A percentile compares a stretch with the other conserved stretches of the same genome.
These are phyloP conservation scores for Pisolithus marmoratus DNA, from an alignment of 768 basidiomycete genomes.

Conservation along the genomic window DNA sequence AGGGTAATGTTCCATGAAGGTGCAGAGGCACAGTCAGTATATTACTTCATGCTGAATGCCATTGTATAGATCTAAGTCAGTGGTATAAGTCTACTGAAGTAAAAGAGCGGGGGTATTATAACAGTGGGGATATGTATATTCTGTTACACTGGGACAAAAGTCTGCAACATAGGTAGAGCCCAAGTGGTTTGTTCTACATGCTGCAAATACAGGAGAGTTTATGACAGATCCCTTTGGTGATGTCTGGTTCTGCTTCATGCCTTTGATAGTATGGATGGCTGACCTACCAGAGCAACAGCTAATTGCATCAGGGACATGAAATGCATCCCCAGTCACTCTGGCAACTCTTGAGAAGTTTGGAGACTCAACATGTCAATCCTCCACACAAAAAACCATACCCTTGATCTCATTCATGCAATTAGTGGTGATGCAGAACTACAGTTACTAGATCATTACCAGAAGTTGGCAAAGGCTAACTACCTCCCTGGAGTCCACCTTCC, in stretches of 20 bases:
- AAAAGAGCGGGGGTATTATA: too few species aligned
- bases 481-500: background rate
- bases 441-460: too few species aligned
- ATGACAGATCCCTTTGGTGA: slow-evolving; percentile 20
- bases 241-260: slow-evolving; percentile 4
- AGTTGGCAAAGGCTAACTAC: background rate
- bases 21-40: too few species aligned
- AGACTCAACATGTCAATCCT: slow-evolving; percentile 4
- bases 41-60: too few species aligned
- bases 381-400: slow-evolving; percentile 1
- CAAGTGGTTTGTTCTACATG: too few species aligned
- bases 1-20: too few species aligned
- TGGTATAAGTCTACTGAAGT: too few species aligned
- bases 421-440: slow-evolving; percentile 12
- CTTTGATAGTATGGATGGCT: slow-evolving; percentile 9
- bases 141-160: too few species aligned
- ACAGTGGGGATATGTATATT: too few species aligned
- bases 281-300: slow-evolving; percentile 16
- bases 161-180: too few species aligned
- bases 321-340: slow-evolving; percentile 8
- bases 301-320: slow-evolving; percentile 6
- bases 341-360: slow-evolving; percentile 10
- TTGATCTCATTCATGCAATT: background rate
- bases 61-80: too few species aligned
- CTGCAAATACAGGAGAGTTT: too few species aligned